These are phyloP conservation scores for Candida tallmaniae DNA, from an alignment of 805 yeast genomes.

Conservation along the genomic window DNA sequence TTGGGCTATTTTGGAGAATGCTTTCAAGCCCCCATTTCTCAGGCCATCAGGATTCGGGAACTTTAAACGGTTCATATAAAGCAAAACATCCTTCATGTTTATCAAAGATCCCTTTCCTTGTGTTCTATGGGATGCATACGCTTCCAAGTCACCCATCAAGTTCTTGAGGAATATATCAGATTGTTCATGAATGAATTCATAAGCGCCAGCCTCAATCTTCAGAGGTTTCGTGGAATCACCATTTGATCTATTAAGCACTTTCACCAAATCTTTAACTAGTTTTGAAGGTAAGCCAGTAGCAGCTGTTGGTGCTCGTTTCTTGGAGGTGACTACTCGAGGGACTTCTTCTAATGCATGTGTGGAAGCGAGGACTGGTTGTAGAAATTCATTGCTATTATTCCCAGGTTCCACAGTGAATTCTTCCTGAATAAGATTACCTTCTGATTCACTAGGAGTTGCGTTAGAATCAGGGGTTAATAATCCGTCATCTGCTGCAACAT, in stretches of 20 bases:
- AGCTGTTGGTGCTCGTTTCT: neutral
- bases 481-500: too few relatives aligned
- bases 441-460: too few relatives aligned
- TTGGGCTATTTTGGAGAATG: constrained; percentile 29
- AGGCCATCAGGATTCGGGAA: constrained; percentile 13
- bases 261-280: constrained; percentile 16
- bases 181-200: constrained; percentile 20
- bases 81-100: constrained; percentile 30
- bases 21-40: constrained; percentile 14
- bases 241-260: constrained; percentile 3
- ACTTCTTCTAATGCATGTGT: too few relatives aligned
- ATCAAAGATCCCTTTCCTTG: constrained; percentile 18
- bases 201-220: constrained; percentile 9
- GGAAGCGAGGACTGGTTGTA: neutral
- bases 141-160: constrained; percentile 29
- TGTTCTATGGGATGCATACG: constrained; percentile 31
- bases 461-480: too few relatives aligned
- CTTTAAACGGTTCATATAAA: constrained; percentile 28
- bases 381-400: too few relatives aligned
- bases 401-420: too few relatives aligned
- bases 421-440: too few relatives aligned
- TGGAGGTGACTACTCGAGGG: too few relatives aligned
- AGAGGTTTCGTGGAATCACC: constrained; percentile 1
- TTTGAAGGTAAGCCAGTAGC: constrained; percentile 1
- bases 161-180: constrained; percentile 28